Evolutionary conservation across 768 basidiomycete genomes (phyloP).

Genomic region (Mycena floridula): DNA sequence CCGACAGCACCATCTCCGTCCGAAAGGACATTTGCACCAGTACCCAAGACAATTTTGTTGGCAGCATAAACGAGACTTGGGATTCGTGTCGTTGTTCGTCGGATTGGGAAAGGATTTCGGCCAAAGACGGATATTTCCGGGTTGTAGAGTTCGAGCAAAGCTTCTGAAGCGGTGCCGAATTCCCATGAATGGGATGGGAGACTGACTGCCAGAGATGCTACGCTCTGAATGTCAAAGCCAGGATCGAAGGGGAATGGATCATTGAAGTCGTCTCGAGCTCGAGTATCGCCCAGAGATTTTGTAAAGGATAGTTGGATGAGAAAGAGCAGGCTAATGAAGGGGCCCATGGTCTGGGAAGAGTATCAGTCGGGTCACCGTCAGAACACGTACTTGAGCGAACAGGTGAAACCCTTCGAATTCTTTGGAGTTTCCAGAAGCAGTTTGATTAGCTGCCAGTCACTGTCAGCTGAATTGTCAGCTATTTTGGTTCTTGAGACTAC

Average conservation of each 20-base stretch:
- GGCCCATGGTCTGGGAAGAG: no score
- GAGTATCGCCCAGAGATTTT: no score
- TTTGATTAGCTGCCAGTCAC: no score
- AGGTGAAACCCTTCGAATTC: no score
- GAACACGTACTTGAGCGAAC: no score
- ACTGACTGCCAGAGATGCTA: slow-evolving; percentile 1
- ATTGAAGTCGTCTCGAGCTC: no score
- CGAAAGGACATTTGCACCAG: slow-evolving; percentile 25
- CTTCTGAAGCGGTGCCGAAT: slow-evolving; percentile 34
- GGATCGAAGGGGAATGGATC: slow-evolving; percentile 3
- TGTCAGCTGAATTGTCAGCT: no score
- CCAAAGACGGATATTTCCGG: slow-evolving; percentile 35
- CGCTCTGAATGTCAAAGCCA: slow-evolving; percentile 7
- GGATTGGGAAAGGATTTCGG: slow-evolving; percentile 29
- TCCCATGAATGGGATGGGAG: slow-evolving; percentile 29
- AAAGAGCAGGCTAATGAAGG: no score
- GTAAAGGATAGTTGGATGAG: no score
- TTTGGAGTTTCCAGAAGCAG: no score
- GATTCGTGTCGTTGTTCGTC: slow-evolving; percentile 10
- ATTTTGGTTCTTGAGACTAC: no score
- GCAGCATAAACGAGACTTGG: slow-evolving; percentile 31
- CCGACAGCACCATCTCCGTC: slow-evolving; percentile 36
- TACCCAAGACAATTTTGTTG: slow-evolving; percentile 29
- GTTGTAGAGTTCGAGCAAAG: slow-evolving; percentile 37
- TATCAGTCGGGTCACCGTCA: no score